Evolutionary conservation across 1,284 basidiomycete genomes (phyloP).

Genomic region (Veloporphyrellus conicus): DNA sequence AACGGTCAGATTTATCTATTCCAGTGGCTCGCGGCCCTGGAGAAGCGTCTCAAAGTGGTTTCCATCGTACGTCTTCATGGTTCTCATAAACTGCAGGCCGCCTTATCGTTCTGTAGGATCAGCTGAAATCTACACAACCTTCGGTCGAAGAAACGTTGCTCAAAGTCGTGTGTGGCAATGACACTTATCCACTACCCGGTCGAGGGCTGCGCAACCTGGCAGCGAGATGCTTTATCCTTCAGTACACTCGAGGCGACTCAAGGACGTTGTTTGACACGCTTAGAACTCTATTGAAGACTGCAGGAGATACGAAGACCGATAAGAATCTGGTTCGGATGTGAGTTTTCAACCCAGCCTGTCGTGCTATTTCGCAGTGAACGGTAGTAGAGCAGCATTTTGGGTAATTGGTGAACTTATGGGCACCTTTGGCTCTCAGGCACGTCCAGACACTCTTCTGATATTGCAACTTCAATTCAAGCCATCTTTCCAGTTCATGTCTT

Average conservation of each 20-base stretch:
- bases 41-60: slow-evolving; percentile 52
- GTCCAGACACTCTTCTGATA: slow-evolving; percentile 20
- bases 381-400: slow-evolving; percentile 66
- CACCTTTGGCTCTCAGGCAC: slow-evolving; percentile 75
- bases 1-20: slow-evolving; percentile 78
- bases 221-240: slow-evolving; percentile 69
- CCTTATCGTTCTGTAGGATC: slow-evolving; percentile 43
- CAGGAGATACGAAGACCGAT: slow-evolving; percentile 68
- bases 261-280: slow-evolving; percentile 84
- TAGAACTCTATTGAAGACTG: slow-evolving; percentile 73
- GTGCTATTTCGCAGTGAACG: slow-evolving; percentile 6
- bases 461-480: neutral
- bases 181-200: slow-evolving; percentile 74
- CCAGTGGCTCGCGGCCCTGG: slow-evolving; percentile 72
- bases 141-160: slow-evolving; percentile 60
- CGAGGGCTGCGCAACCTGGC: slow-evolving; percentile 79
- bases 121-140: slow-evolving; percentile 60
- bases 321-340: slow-evolving; percentile 67
- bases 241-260: slow-evolving; percentile 83
- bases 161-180: slow-evolving; percentile 57
- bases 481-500: slow-evolving; percentile 79
- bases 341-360: slow-evolving; percentile 29
- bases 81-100: neutral
- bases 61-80: slow-evolving; percentile 41
- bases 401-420: slow-evolving; percentile 87